phyloP scores from a whole-genome alignment of 2,329 filamentous ascomycete species.

The Pseudogymnoascus pannorum region DNA sequence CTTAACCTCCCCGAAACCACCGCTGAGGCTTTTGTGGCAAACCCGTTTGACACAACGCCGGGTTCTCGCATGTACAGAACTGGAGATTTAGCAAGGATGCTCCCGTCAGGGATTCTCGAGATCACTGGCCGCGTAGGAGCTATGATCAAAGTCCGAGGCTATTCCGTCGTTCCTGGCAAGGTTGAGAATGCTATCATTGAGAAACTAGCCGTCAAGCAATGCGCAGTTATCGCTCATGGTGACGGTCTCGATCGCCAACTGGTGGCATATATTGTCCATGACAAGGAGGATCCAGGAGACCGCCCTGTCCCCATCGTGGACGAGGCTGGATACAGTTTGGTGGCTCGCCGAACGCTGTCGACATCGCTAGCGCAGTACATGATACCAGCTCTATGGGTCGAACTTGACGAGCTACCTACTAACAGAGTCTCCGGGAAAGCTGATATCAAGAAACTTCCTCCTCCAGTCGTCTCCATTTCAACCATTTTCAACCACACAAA shows the following conservation, averaged over 20 bases:
- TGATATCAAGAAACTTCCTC: conserved; percentile 63
- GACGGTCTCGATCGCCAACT: conserved; percentile 69
- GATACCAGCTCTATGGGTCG: conserved; percentile 73
- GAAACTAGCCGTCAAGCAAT: conserved; percentile 62
- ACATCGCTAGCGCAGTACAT: conserved; percentile 71
- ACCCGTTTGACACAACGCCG: conserved; percentile 53
- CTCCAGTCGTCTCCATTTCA: conserved; percentile 49
- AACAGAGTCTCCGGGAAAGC: conserved; percentile 74
- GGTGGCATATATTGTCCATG: conserved; percentile 68
- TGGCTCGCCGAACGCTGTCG: conserved; percentile 56
- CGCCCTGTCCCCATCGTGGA: conserved; percentile 60
- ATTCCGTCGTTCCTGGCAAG: conserved; percentile 80
- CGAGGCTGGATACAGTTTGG: conserved; percentile 63
- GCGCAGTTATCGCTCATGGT: conserved; percentile 65
- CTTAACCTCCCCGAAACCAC: conserved; percentile 74
- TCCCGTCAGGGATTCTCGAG: conserved; percentile 73
- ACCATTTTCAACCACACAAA: conserved; percentile 31
- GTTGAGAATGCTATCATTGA: conserved; percentile 61
- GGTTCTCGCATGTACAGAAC: conserved; percentile 72
- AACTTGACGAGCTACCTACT: conserved; percentile 63
- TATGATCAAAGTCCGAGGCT: conserved; percentile 82
- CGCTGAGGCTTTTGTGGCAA: conserved; percentile 59
- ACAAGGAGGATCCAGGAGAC: conserved; percentile 49
- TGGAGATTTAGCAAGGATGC: conserved; percentile 75
- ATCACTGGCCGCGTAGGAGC: conserved; percentile 83